Evolutionary conservation across 352 stramenopile species (phyloP).

Genomic region (Phytophthora tentaculata): DNA sequence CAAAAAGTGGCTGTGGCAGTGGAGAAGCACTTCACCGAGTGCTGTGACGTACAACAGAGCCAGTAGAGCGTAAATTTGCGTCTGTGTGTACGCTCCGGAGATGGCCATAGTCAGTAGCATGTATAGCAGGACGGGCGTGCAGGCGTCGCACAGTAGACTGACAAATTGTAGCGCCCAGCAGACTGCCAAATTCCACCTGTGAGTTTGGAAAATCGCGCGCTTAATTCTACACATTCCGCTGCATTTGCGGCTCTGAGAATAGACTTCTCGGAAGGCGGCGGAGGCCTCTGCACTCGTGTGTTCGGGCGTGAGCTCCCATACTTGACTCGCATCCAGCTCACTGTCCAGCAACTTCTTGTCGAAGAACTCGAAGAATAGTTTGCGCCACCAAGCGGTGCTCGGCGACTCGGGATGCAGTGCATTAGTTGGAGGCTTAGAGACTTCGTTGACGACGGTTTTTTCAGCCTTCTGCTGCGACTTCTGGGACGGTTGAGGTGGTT

Average conservation of each 20-base stretch:
- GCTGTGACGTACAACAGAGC: conserved; percentile 38
- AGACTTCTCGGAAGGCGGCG: conserved; percentile 37
- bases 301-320: conserved; percentile 52
- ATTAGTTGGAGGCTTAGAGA: background rate
- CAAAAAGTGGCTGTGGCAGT: conserved; percentile 39
- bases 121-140: conserved; percentile 53
- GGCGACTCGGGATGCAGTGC: conserved; percentile 37
- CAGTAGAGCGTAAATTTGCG: conserved; percentile 31
- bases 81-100: conserved; percentile 32
- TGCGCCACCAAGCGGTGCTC: conserved; percentile 46
- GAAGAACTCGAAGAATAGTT: conserved; percentile 50
- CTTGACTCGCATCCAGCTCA: conserved; percentile 46
- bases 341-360: conserved; percentile 34
- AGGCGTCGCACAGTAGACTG: conserved; percentile 46
- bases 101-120: conserved; percentile 45
- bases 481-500: background rate
- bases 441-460: background rate
- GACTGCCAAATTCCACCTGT: conserved; percentile 35
- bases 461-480: conserved; percentile 11
- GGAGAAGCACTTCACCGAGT: conserved; percentile 34
- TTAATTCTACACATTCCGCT: conserved; percentile 34
- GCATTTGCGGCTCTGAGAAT: conserved; percentile 14
- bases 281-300: conserved; percentile 48
- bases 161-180: conserved; percentile 51
- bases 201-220: conserved; percentile 35